phyloP scores from a whole-genome alignment of 106 monocot species.

The Dendrobium nobile region DNA sequence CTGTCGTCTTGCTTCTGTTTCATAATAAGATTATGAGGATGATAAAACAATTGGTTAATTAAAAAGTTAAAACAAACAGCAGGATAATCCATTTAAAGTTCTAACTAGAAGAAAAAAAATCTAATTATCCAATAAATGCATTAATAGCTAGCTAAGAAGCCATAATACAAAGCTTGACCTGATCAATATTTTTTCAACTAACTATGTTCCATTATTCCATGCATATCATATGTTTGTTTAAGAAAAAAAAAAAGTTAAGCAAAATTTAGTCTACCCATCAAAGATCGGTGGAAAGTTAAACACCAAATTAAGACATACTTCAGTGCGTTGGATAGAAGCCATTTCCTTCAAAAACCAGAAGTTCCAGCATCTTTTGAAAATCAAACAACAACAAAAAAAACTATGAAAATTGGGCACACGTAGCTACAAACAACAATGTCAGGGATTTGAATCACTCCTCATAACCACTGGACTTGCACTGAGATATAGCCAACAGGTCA shows the following conservation, averaged over 20 bases:
- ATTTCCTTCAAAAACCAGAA: background rate
- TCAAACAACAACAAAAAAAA: background rate
- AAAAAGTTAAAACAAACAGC: background rate
- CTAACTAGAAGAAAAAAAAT: background rate
- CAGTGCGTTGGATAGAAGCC: background rate
- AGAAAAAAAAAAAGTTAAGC: background rate
- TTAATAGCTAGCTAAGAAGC: background rate
- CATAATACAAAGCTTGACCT: background rate
- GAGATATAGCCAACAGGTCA: background rate
- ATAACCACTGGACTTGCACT: background rate
- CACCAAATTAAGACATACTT: background rate
- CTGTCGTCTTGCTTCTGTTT: slow-evolving; percentile 89
- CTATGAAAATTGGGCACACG: background rate
- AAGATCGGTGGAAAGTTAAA: background rate
- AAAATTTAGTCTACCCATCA: background rate
- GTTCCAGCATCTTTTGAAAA: background rate
- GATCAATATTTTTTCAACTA: background rate
- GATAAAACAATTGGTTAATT: background rate
- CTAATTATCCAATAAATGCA: background rate
- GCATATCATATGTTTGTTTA: background rate
- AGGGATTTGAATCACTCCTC: background rate
- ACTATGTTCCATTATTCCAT: slow-evolving; percentile 1
- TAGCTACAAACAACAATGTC: background rate
- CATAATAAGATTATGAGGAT: slow-evolving; percentile 4
- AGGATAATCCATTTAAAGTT: background rate